These are phyloP conservation scores for Rachicladosporium sp. DNA, from an alignment of 2,329 filamentous ascomycete genomes.

Conservation along the genomic window DNA sequence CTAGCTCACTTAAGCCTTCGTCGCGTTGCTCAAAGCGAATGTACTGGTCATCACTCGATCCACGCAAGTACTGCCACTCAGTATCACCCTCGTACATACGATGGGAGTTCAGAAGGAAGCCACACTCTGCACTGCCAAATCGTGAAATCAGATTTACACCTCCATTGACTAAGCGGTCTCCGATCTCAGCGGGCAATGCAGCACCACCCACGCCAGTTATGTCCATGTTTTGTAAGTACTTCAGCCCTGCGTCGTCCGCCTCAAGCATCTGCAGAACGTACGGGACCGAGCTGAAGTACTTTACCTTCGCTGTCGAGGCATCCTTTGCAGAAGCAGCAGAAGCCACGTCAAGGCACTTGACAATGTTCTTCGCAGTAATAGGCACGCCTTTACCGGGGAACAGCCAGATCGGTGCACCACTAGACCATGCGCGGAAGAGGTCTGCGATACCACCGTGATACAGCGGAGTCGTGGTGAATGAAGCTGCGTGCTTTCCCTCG, in stretches of 20 bases:
- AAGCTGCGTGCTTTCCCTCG: slow-evolving; percentile 29
- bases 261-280: slow-evolving; percentile 45
- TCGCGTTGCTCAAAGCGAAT: slow-evolving; percentile 36
- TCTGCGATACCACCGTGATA: slow-evolving; percentile 56
- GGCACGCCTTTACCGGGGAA: slow-evolving; percentile 46
- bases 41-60: slow-evolving; percentile 19
- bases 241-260: slow-evolving; percentile 30
- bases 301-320: slow-evolving; percentile 24
- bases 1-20: slow-evolving; percentile 39
- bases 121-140: slow-evolving; percentile 55
- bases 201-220: slow-evolving; percentile 54
- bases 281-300: slow-evolving; percentile 51
- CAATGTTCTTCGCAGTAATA: slow-evolving; percentile 44
- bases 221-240: slow-evolving; percentile 39
- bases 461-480: slow-evolving; percentile 53
- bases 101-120: slow-evolving; percentile 52
- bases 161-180: slow-evolving; percentile 38
- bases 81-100: slow-evolving; percentile 41
- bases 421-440: slow-evolving; percentile 49
- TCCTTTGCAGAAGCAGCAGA: slow-evolving; percentile 4
- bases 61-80: slow-evolving; percentile 50
- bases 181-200: slow-evolving; percentile 41
- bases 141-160: slow-evolving; percentile 48
- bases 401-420: slow-evolving; percentile 47
- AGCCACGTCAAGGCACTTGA: slow-evolving; percentile 34